These are phyloP conservation scores for Psophocarpus tetragonolobus DNA, from an alignment of 306 rosid species.

Conservation along the genomic window DNA sequence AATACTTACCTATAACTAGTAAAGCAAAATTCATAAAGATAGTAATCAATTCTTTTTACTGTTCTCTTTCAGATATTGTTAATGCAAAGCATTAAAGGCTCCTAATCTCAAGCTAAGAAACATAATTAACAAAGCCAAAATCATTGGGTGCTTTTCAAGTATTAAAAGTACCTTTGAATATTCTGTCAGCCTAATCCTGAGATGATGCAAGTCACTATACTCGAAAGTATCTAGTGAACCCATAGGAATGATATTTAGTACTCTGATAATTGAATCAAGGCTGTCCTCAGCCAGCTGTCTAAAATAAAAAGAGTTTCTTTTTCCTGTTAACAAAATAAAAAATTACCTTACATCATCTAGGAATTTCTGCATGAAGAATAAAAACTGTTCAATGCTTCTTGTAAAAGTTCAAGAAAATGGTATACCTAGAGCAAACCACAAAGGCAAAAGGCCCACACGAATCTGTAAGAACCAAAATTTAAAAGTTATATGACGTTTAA, in stretches of 20 bases:
- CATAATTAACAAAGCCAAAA: constrained; percentile 37
- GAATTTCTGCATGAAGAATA: constrained; percentile 37
- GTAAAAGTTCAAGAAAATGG: constrained; percentile 32
- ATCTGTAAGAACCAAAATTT: constrained; percentile 52
- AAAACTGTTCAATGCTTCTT: constrained; percentile 33
- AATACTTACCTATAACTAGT: neutral
- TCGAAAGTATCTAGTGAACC: constrained; percentile 42
- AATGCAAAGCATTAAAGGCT: constrained; percentile 20
- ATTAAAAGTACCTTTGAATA: constrained; percentile 59
- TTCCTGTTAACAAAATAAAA: constrained; percentile 58
- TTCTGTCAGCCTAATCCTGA: constrained; percentile 71
- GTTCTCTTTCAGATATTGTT: constrained; percentile 1
- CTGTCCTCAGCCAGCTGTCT: constrained; percentile 66
- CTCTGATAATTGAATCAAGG: constrained; percentile 63
- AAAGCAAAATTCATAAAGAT: neutral
- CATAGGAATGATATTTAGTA: constrained; percentile 39
- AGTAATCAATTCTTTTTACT: neutral
- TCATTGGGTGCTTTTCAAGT: constrained; percentile 23
- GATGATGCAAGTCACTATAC: constrained; percentile 47
- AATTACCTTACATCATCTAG: constrained; percentile 42
- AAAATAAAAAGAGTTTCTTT: constrained; percentile 59
- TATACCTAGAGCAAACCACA: constrained; percentile 83
- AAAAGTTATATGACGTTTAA: constrained; percentile 15
- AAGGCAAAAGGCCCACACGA: constrained; percentile 70
- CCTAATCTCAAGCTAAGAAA: constrained; percentile 29